A percentile compares a stretch with the other conserved stretches of the same genome.
These are phyloP conservation scores for Persicaria tinctoria DNA, from an alignment of 148 eudicot genomes.

Conservation along the genomic window DNA sequence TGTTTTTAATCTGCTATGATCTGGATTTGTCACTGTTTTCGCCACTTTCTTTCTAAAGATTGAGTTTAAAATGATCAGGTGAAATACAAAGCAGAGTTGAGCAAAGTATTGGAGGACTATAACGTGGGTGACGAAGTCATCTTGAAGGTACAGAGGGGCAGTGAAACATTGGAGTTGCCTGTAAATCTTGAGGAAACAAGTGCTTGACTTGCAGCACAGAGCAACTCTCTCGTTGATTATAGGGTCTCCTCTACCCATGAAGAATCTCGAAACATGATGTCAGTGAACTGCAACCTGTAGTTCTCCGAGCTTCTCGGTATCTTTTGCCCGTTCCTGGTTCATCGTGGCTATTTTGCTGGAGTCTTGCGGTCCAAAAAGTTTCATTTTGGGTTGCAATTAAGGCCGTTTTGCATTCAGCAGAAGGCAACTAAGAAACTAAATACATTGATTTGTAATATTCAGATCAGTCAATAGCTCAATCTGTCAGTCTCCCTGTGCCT, in stretches of 20 bases:
- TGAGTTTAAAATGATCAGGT: constrained; percentile 39
- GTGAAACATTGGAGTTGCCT: constrained; percentile 56
- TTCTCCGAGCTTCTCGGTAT: neutral
- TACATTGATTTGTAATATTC: neutral
- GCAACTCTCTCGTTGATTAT: neutral
- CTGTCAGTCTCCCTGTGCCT: neutral
- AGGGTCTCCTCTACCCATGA: neutral
- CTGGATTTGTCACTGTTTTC: neutral
- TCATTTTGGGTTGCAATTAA: neutral
- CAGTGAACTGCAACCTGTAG: neutral
- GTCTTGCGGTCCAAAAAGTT: neutral
- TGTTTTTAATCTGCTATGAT: neutral
- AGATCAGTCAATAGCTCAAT: neutral
- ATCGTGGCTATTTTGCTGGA: neutral
- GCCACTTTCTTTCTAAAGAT: constrained; percentile 2
- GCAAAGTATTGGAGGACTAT: constrained; percentile 69
- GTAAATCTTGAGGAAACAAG: constrained; percentile 58
- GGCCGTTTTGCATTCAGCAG: neutral
- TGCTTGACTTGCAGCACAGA: constrained; percentile 18
- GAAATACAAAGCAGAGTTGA: constrained; percentile 66
- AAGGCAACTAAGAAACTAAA: neutral
- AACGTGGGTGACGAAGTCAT: constrained; percentile 62
- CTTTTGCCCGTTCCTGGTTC: neutral
- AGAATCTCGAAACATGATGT: neutral
- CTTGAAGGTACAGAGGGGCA: constrained; percentile 62